Conservation (phyloP, 2,329 filamentous ascomycete species). For the Talaromyces sp. region DNA sequence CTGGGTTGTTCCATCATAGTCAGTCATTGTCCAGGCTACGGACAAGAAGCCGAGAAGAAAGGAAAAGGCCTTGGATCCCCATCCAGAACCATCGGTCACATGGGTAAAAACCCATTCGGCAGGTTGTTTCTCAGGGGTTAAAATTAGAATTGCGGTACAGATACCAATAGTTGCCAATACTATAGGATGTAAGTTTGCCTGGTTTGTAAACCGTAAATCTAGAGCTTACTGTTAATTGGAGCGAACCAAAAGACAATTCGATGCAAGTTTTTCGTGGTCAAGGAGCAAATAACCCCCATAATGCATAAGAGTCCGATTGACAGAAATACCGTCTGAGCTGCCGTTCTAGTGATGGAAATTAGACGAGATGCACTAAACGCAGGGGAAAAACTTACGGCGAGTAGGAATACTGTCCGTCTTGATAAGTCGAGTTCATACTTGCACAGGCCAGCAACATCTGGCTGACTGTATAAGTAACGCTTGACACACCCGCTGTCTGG, state of each 20-base stretch:
- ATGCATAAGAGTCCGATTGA: conserved; percentile 51
- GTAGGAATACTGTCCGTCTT: conserved; percentile 49
- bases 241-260: conserved; percentile 60
- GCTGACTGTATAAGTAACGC: conserved; percentile 57
- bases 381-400: conserved; percentile 47
- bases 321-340: conserved; percentile 54
- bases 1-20: conserved; percentile 63
- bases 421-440: conserved; percentile 55
- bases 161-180: conserved; percentile 57
- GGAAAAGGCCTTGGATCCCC: conserved; percentile 56
- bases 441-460: conserved; percentile 59
- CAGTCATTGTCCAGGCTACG: conserved; percentile 56
- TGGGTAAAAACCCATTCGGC: conserved; percentile 57
- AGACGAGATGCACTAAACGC: neutral
- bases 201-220: neutral
- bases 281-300: conserved; percentile 57
- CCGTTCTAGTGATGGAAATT: conserved; percentile 39
- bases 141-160: conserved; percentile 53
- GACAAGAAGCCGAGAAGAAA: conserved; percentile 53
- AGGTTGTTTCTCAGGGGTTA: conserved; percentile 55
- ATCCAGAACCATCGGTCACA: conserved; percentile 58
- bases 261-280: conserved; percentile 56
- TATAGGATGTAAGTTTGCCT: conserved; percentile 12
- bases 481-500: conserved; percentile 59
- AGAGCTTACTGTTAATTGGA: conserved; percentile 54